Percentiles rank a stretch among this genome's conserved stretches.
Evolutionary conservation across 108 stramenopile genomes (phyloP).

Genomic region (Epithemia pelagica): DNA sequence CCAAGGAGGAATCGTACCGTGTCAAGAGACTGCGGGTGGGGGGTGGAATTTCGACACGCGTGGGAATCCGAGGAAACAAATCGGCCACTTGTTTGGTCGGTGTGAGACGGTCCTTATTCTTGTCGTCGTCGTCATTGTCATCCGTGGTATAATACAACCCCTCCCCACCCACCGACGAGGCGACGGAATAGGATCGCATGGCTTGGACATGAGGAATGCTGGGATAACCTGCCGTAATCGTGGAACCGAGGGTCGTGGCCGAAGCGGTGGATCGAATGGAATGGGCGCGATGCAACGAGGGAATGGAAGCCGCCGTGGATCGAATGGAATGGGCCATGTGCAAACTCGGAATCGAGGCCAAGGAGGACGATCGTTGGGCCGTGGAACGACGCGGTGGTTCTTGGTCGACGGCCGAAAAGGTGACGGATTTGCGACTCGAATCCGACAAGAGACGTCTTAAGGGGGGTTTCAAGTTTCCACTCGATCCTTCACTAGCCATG

Average conservation of each 20-base stretch:
- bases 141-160: not conserved
- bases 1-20: too few relatives aligned
- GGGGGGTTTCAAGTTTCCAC: not conserved
- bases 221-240: not conserved
- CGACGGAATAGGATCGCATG: conserved; percentile 5
- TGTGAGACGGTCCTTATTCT: not conserved
- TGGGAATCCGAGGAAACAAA: not conserved
- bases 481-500: not conserved
- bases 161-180: not conserved
- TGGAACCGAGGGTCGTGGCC: not conserved
- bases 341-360: conserved; percentile 23
- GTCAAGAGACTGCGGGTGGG: not conserved
- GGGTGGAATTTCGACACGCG: not conserved
- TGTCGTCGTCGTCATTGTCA: not conserved
- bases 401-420: conserved; percentile 1
- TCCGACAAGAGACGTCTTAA: conserved; percentile 10
- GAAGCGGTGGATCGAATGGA: not conserved
- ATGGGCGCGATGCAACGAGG: conserved; percentile 6
- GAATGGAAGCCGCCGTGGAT: conserved; percentile 1
- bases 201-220: not conserved
- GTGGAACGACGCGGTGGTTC: not conserved
- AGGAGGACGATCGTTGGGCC: not conserved
- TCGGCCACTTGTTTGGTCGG: not conserved
- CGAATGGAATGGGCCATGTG: conserved; percentile 19
- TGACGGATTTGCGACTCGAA: conserved; percentile 12